phyloP scores from a whole-genome alignment of 1,284 basidiomycete genomes.

The Ceratobasidium sp. region DNA sequence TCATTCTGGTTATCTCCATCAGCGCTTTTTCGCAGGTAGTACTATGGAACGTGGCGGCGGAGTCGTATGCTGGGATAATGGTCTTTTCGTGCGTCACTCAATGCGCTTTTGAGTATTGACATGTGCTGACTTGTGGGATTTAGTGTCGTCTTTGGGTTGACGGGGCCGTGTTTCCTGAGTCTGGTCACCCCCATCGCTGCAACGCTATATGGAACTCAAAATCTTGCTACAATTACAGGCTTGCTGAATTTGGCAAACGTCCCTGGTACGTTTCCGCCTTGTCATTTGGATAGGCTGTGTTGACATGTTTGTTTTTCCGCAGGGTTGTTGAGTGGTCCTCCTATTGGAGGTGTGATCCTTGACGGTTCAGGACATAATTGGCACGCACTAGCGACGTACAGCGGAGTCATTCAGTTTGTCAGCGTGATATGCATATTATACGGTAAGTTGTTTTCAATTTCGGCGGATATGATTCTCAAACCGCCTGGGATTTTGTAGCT shows the following conservation, averaged over 20 bases:
- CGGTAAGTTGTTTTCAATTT: constrained; percentile 13
- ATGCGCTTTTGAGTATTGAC: not conserved
- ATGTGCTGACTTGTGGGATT: not conserved
- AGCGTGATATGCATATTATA: constrained; percentile 39
- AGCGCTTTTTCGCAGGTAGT: constrained; percentile 46
- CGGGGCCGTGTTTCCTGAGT: constrained; percentile 46
- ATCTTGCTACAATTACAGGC: constrained; percentile 47
- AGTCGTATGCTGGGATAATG: constrained; percentile 44
- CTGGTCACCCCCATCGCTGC: constrained; percentile 46
- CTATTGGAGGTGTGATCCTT: constrained; percentile 46
- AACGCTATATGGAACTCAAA: constrained; percentile 46
- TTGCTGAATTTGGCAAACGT: constrained; percentile 45
- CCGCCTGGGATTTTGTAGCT: constrained; percentile 38
- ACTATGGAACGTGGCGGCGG: constrained; percentile 47
- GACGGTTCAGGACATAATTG: constrained; percentile 44
- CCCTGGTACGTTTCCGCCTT: constrained; percentile 40
- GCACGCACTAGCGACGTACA: constrained; percentile 44
- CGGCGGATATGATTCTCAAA: not conserved
- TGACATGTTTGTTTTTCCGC: not conserved
- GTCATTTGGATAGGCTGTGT: not conserved
- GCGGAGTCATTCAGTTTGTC: constrained; percentile 28
- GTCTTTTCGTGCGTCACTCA: constrained; percentile 44
- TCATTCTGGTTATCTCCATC: constrained; percentile 46
- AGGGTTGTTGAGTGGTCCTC: constrained; percentile 45
- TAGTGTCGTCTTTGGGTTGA: constrained; percentile 36